Evolutionary conservation across 192 early-diverging fungal species (phyloP).

Genomic region (Cladochytrium replicatum): DNA sequence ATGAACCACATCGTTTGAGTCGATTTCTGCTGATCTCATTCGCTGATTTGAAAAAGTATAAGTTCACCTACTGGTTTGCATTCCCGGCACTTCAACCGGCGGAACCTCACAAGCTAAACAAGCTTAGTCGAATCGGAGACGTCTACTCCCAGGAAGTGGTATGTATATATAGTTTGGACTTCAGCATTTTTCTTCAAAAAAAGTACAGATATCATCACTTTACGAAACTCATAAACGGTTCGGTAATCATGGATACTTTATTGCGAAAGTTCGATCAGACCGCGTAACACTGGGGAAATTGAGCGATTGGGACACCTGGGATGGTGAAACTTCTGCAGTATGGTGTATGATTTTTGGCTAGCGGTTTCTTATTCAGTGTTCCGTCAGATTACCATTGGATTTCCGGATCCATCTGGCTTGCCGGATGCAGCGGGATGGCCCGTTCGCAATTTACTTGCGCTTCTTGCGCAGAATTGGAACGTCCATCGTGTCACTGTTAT

Average conservation of each 20-base stretch:
- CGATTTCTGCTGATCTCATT: conserved; percentile 81
- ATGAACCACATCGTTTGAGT: conserved; percentile 54
- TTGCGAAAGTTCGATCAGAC: too few species aligned
- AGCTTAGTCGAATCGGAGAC: conserved; percentile 22
- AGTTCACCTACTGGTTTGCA: conserved; percentile 89
- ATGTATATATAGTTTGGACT: too few species aligned
- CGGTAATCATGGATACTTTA: too few species aligned
- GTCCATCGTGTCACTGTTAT: conserved; percentile 24
- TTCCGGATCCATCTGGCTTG: conserved; percentile 80
- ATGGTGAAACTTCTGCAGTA: conserved; percentile 16
- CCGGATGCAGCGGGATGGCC: conserved; percentile 81
- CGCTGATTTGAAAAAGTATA: conserved; percentile 93
- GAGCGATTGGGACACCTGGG: conserved; percentile 48
- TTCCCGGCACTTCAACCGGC: conserved; percentile 78
- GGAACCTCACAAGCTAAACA: conserved; percentile 31
- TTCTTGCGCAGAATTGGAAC: conserved; percentile 42
- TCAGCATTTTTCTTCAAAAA: too few species aligned
- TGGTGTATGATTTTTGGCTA: too few species aligned
- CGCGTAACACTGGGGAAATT: conserved; percentile 28
- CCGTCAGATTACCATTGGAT: conserved; percentile 48
- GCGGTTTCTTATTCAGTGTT: neutral
- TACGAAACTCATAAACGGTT: too few species aligned
- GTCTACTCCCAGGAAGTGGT: too few species aligned
- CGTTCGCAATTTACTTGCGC: conserved; percentile 72
- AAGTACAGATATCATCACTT: too few species aligned